phyloP scores from a whole-genome alignment of 192 early-diverging fungal species.

The Umbelopsis isabellina region DNA sequence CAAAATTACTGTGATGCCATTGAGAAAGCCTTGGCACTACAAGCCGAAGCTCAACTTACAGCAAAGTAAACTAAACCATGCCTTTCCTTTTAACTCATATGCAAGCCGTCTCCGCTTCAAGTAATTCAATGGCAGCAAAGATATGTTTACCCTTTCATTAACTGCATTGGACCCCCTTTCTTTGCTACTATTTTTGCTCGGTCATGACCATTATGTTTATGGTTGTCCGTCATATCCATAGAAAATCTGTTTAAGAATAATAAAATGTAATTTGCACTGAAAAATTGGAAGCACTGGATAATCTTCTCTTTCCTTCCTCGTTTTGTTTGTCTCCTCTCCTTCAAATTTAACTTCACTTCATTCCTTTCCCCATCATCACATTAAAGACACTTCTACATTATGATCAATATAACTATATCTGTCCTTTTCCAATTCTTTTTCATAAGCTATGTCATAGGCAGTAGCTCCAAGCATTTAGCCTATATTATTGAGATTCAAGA shows the following conservation, averaged over 20 bases:
- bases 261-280: too few species aligned
- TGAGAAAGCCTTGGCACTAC: constrained; percentile 50
- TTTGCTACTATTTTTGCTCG: neutral
- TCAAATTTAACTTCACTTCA: neutral
- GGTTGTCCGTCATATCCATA: neutral
- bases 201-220: neutral
- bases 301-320: neutral
- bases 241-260: too few species aligned
- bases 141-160: too few species aligned
- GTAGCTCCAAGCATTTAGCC: neutral
- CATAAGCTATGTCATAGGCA: neutral
- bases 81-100: neutral
- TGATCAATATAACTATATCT: neutral
- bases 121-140: neutral
- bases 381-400: neutral
- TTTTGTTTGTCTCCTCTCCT: neutral
- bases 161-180: too few species aligned
- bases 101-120: constrained; percentile 6
- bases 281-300: neutral
- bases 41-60: constrained; percentile 20
- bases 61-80: neutral
- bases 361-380: neutral
- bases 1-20: constrained; percentile 80
- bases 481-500: neutral
- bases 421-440: neutral